phyloP scores from a whole-genome alignment of 208 protist species.

The Balamuthia mandrillaris region DNA sequence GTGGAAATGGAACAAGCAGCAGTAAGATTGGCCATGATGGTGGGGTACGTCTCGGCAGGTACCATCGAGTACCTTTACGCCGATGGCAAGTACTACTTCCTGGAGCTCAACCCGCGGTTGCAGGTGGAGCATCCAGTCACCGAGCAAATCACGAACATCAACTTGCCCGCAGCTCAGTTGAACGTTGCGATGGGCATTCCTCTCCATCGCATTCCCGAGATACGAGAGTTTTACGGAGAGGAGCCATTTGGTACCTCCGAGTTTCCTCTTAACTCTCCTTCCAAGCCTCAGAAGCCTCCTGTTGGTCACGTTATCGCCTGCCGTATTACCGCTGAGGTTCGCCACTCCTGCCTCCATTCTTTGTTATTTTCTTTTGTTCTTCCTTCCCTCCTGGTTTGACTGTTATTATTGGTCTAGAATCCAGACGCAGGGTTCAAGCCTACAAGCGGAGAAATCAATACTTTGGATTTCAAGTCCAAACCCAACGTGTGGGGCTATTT shows the following conservation, averaged over 20 bases:
- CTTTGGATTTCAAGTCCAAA: slow-evolving; percentile 90
- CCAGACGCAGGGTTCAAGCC: slow-evolving; percentile 83
- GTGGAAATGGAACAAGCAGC: slow-evolving; percentile 87
- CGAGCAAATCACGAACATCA: slow-evolving; percentile 91
- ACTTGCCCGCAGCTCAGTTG: slow-evolving; percentile 90
- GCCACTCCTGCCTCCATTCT: neutral
- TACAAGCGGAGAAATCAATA: slow-evolving; percentile 86
- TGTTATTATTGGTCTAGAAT: neutral
- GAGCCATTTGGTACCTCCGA: slow-evolving; percentile 75
- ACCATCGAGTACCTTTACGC: slow-evolving; percentile 97
- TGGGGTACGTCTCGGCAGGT: slow-evolving; percentile 88
- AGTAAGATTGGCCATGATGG: slow-evolving; percentile 83
- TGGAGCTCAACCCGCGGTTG: slow-evolving; percentile 96
- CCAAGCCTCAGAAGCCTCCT: neutral
- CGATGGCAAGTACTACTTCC: slow-evolving; percentile 89
- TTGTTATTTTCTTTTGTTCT: neutral
- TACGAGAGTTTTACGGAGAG: slow-evolving; percentile 87
- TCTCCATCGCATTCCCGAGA: slow-evolving; percentile 89
- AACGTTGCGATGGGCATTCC: slow-evolving; percentile 95
- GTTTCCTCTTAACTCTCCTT: slow-evolving; percentile 65
- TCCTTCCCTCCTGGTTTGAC: neutral
- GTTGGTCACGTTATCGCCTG: slow-evolving; percentile 93
- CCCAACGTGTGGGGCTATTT: slow-evolving; percentile 98
- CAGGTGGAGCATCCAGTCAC: slow-evolving; percentile 97
- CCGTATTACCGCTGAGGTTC: slow-evolving; percentile 94